These are phyloP conservation scores for Sporisorium graminicola DNA, from an alignment of 1,284 basidiomycete species.

Conservation along the genomic window DNA sequence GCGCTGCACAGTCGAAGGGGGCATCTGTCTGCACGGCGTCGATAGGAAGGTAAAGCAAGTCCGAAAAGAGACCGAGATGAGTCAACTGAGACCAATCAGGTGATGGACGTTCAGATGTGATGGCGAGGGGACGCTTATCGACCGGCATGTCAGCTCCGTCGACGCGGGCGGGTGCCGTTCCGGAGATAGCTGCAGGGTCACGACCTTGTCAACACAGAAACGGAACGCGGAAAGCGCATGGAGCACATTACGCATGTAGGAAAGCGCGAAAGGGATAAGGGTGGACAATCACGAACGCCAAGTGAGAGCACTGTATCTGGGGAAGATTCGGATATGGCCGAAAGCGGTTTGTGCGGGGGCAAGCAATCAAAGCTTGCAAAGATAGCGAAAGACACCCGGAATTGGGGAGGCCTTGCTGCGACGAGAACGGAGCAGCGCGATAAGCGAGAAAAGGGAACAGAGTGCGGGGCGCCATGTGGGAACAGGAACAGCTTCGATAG, in stretches of 20 bases:
- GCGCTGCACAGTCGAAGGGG: no score
- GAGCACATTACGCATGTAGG: not conserved
- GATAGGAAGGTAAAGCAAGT: no score
- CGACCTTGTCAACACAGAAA: not conserved
- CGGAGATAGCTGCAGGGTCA: slow-evolving; percentile 26
- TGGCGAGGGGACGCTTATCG: slow-evolving; percentile 2
- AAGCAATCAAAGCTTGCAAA: slow-evolving; percentile 34
- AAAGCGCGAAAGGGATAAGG: not conserved
- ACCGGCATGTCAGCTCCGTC: not conserved
- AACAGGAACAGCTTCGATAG: slow-evolving; percentile 1
- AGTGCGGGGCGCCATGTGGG: slow-evolving; percentile 50
- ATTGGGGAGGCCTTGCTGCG: slow-evolving; percentile 4
- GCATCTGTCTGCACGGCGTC: no score
- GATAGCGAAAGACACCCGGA: slow-evolving; percentile 45
- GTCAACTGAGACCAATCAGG: no score
- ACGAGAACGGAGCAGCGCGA: not conserved
- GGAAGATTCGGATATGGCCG: slow-evolving; percentile 47
- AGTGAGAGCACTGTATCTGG: not conserved
- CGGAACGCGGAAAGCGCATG: not conserved
- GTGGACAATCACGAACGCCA: not conserved
- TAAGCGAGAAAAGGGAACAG: not conserved
- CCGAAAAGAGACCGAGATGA: no score
- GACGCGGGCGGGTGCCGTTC: not conserved
- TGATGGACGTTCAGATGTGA: not conserved
- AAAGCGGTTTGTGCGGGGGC: slow-evolving; percentile 30